Conservation (phyloP, 495 filamentous ascomycete species). For the Neurospora hispaniola region DNA sequence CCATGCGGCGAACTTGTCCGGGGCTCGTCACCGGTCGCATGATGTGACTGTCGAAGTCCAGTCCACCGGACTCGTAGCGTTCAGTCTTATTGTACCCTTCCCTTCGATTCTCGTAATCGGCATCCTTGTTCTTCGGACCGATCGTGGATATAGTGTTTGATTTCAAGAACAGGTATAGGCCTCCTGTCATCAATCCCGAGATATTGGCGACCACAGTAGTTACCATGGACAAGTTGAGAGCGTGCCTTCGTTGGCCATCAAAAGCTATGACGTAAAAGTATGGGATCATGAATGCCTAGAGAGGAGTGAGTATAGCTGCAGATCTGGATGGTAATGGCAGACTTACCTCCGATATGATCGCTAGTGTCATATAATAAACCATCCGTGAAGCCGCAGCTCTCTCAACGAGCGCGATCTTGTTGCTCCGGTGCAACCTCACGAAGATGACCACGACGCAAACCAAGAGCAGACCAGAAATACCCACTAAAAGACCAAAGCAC, state of each 20-base stretch:
- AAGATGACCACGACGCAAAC: constrained; percentile 26
- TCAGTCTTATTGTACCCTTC: constrained; percentile 19
- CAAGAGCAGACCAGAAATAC: constrained; percentile 22
- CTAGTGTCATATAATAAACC: constrained; percentile 36
- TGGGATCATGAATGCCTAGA: constrained; percentile 31
- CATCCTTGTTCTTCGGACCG: constrained; percentile 29
- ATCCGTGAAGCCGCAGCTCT: constrained; percentile 34
- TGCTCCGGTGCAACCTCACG: constrained; percentile 26
- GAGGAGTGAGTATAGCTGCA: constrained; percentile 7
- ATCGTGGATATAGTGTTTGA: constrained; percentile 32
- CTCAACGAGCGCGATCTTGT: constrained; percentile 31
- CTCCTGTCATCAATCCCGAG: constrained; percentile 36
- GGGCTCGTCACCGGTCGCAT: constrained; percentile 19
- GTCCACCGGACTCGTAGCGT: constrained; percentile 11
- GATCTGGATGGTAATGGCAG: background rate
- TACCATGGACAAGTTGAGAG: constrained; percentile 33
- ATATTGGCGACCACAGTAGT: constrained; percentile 38
- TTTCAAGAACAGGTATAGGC: constrained; percentile 39
- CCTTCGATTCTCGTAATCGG: constrained; percentile 29
- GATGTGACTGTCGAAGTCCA: constrained; percentile 24
- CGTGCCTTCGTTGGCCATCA: constrained; percentile 14
- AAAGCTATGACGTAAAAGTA: constrained; percentile 33
- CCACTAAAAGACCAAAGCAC: constrained; percentile 28
- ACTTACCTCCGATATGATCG: constrained; percentile 32
- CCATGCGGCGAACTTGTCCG: constrained; percentile 17